Evolutionary conservation across 768 basidiomycete genomes (phyloP), one percentile per base, ranked within the genome.

Genomic region (Hemileccinum impolitum): DNA sequence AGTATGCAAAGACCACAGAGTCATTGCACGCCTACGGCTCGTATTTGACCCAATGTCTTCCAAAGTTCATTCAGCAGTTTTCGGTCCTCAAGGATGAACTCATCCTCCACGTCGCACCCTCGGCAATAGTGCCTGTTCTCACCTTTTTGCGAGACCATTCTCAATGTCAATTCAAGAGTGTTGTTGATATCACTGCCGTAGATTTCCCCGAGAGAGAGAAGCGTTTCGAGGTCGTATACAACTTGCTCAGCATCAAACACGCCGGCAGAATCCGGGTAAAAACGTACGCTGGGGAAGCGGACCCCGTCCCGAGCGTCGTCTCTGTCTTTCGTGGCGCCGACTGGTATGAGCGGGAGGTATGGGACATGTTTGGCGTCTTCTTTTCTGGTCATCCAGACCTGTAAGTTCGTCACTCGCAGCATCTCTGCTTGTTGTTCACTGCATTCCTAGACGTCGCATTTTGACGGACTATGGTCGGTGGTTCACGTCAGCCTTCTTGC

Each of bases 311-410:
- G 1, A 94, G 88, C 59, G 82, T 78, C 23, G 75, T 81, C 3
- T 78, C 81, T 12, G 51, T 97, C 21, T 99, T 88, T 75, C 78
- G 82, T 43, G 93, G 95, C 51, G 95, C 96, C 6, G 91, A 99
- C 63, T 99, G 96, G 96, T 97, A 96, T 67, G 96, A 99, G 71
- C 79, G 96, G 51, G 96, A 99, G 70, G 85, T 90, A 25, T 99
- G 95, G 94, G 96, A 99, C 72, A 78, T 99, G 70, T 99, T 76
- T 64, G 96, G 96, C 39, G 88, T 99, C 40, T 96, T 93, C 77
- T 99, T 99, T 77, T 82, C 82, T 53, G 87, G 84, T 42, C 96
- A 99, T 70, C 96, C 96, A 18, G 96, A 99, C 69, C 78, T 99
- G 88, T 94, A 64, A 60, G 90, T 80, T 15, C 28, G 39, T 37